Evolutionary conservation across 2,329 filamentous ascomycete genomes (phyloP).

Genomic region (Immersiporthe knoxdaviesiana): DNA sequence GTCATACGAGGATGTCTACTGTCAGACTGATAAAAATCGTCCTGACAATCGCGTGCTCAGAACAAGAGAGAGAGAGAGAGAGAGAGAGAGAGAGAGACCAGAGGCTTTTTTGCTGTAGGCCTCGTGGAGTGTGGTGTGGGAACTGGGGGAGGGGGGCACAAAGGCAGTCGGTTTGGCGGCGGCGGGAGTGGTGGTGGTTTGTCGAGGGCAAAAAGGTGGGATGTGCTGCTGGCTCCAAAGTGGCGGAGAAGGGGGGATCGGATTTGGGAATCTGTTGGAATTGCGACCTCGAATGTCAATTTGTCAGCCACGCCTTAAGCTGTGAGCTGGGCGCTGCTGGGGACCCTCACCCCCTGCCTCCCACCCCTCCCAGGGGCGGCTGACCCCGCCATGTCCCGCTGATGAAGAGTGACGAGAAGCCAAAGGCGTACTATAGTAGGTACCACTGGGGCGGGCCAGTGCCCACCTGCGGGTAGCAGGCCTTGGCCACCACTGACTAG

Average conservation of each 20-base stretch:
- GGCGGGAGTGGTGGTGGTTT: not conserved
- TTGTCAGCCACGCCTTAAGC: constrained; percentile 33
- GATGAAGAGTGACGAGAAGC: not conserved
- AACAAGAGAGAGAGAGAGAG: no score
- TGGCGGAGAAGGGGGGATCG: constrained; percentile 24
- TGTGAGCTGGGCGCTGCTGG: not conserved
- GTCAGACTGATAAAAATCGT: not conserved
- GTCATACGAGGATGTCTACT: not conserved
- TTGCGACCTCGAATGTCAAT: constrained; percentile 34
- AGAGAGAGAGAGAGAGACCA: no score
- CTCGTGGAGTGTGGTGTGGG: not conserved
- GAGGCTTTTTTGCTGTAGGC: not conserved
- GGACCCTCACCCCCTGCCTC: not conserved
- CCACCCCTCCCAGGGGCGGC: not conserved
- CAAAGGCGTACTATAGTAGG: not conserved
- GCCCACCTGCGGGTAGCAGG: not conserved
- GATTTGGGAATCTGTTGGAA: constrained; percentile 12
- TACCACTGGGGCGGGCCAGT: not conserved
- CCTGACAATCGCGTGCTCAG: constrained; percentile 7
- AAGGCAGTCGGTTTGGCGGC: not conserved
- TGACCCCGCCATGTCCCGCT: constrained; percentile 2
- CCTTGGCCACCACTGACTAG: no score
- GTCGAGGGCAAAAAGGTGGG: not conserved
- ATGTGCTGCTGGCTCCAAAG: constrained; percentile 27
- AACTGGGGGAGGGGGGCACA: no score